Evolutionary conservation across 2,329 filamentous ascomycete species (phyloP).

Genomic region (Colletotrichum tropicale): DNA sequence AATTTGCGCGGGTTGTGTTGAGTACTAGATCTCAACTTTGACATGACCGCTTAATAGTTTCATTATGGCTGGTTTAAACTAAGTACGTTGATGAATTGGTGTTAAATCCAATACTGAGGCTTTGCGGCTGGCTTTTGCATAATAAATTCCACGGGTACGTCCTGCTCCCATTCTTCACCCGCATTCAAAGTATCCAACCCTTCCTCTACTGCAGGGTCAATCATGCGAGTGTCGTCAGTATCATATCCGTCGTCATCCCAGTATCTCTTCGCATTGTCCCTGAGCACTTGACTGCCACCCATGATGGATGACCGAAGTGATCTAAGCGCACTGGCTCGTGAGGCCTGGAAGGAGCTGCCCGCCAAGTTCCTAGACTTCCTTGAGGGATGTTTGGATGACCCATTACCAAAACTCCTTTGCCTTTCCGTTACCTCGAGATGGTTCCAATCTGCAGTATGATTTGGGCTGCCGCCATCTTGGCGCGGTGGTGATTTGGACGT

Average conservation of each 20-base stretch:
- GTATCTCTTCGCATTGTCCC: neutral
- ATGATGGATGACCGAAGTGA: neutral
- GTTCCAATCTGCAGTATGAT: neutral
- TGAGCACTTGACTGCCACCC: neutral
- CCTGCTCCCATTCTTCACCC: neutral
- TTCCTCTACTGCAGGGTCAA: neutral
- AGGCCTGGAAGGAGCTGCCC: neutral
- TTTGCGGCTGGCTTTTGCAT: neutral
- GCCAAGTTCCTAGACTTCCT: neutral
- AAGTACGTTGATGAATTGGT: neutral
- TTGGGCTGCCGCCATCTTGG: neutral
- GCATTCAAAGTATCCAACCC: neutral
- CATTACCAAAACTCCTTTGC: neutral
- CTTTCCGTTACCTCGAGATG: neutral
- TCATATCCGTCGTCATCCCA: neutral
- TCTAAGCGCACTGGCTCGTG: neutral
- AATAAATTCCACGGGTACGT: neutral
- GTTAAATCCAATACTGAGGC: constrained; percentile 7
- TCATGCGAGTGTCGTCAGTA: neutral
- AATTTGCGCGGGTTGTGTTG: no score
- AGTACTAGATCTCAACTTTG: neutral
- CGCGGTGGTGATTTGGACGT: neutral
- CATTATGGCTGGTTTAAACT: neutral
- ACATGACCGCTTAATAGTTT: neutral
- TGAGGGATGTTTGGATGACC: neutral